A percentile compares a stretch with the other conserved stretches of the same genome.
Conservation (phyloP, 176 grass and related monocot species). For the Triticum urartu region DNA sequence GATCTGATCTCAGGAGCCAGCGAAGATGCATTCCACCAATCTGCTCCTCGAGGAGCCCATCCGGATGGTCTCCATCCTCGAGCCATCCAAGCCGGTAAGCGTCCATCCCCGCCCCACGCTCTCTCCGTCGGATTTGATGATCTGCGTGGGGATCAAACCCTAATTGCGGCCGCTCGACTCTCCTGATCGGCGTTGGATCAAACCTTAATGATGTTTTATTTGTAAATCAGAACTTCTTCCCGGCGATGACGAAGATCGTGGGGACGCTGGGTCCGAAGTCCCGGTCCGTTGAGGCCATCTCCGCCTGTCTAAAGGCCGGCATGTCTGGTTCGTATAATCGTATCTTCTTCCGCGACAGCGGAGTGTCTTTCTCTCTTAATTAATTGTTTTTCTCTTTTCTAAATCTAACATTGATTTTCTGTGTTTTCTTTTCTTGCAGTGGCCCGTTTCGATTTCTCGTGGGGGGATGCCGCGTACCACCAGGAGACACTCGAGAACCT, state of each 20-base stretch:
- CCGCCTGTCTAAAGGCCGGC: constrained; percentile 92
- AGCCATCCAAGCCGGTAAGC: constrained; percentile 90
- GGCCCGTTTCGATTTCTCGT: constrained; percentile 97
- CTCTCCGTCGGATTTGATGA: not conserved
- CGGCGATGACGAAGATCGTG: constrained; percentile 99
- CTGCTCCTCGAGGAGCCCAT: constrained; percentile 96
- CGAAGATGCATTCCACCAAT: constrained; percentile 82
- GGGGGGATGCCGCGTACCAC: constrained; percentile 84
- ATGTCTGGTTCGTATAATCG: constrained; percentile 63
- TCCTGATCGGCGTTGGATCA: not conserved
- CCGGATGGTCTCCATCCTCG: constrained; percentile 95
- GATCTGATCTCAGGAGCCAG: constrained; percentile 16
- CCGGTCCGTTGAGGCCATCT: constrained; percentile 89
- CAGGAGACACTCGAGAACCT: constrained; percentile 97
- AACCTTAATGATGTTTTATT: not conserved
- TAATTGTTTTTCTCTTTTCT: not conserved
- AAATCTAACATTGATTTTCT: not conserved
- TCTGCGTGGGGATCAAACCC: not conserved
- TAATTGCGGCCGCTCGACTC: not conserved
- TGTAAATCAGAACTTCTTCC: constrained; percentile 73
- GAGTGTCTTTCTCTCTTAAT: not conserved
- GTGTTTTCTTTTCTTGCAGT: constrained; percentile 31
- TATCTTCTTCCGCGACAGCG: not conserved
- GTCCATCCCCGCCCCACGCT: too few relatives aligned
- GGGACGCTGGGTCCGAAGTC: constrained; percentile 95